Percentiles rank a stretch among this genome's conserved stretches.
These are phyloP conservation scores for Coniferiporia sulphurascens DNA, from an alignment of 1,284 basidiomycete genomes.

Conservation along the genomic window DNA sequence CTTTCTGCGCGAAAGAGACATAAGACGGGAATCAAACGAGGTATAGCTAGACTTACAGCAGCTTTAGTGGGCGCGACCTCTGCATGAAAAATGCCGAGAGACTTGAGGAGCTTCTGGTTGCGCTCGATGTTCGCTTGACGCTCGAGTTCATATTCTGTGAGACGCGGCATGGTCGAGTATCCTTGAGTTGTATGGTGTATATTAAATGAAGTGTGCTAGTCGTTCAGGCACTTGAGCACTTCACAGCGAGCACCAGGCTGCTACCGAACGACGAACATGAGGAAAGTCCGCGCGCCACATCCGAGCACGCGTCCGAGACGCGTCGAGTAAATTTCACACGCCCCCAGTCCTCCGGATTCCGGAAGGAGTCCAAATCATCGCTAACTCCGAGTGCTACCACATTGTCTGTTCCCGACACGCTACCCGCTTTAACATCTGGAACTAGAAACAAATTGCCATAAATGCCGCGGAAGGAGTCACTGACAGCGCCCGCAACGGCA, in stretches of 20 bases:
- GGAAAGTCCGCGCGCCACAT: neutral
- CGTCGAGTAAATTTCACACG: neutral
- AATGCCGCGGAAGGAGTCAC: slow-evolving; percentile 62
- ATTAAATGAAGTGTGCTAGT: neutral
- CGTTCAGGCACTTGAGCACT: neutral
- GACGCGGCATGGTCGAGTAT: slow-evolving; percentile 13
- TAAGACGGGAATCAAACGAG: neutral
- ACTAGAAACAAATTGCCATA: neutral
- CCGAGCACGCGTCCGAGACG: neutral
- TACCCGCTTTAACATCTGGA: neutral
- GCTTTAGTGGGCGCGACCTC: slow-evolving; percentile 8
- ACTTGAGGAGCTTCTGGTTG: slow-evolving; percentile 24
- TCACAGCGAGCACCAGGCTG: neutral
- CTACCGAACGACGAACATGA: neutral
- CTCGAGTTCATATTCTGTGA: slow-evolving; percentile 27
- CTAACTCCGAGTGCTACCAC: neutral
- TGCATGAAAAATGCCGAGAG: slow-evolving; percentile 18
- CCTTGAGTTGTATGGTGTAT: neutral
- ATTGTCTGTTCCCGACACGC: neutral
- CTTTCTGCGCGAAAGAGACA: neutral
- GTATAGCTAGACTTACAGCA: neutral
- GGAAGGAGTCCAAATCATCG: neutral
- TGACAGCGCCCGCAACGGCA: slow-evolving; percentile 50
- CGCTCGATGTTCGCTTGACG: slow-evolving; percentile 33
- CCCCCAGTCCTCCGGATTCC: neutral